Evolutionary conservation across 768 basidiomycete species (phyloP).

Genomic region (Phlebiopsis flavidoalba): DNA sequence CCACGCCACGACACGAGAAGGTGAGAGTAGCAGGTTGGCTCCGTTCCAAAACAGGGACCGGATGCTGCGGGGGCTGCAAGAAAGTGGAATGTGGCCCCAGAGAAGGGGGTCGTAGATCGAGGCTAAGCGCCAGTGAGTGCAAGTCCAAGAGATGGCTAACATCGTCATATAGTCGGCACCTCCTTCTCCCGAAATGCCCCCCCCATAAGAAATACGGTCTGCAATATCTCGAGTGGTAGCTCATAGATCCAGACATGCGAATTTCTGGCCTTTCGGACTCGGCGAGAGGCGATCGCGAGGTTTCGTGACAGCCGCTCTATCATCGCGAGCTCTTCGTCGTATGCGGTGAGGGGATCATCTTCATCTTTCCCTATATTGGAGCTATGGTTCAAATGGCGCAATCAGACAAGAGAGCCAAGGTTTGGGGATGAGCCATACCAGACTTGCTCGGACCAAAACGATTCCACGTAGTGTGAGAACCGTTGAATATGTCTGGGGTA

Average conservation of each 20-base stretch:
- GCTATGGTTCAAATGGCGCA: background rate
- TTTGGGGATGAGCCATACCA: background rate
- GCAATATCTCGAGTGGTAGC: background rate
- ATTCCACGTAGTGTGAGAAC: background rate
- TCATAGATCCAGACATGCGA: background rate
- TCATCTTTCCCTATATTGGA: background rate
- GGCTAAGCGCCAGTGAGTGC: background rate
- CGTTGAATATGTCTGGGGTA: background rate
- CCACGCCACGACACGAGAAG: background rate
- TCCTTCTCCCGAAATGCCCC: background rate
- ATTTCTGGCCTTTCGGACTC: background rate
- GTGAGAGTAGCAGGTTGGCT: background rate
- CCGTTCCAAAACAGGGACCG: background rate
- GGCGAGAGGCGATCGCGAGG: background rate
- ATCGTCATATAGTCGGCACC: background rate
- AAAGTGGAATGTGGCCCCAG: background rate
- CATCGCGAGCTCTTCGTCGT: background rate
- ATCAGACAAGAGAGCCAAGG: no score
- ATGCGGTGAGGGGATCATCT: background rate
- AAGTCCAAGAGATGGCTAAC: background rate
- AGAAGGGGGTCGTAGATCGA: background rate
- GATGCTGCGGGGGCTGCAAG: background rate
- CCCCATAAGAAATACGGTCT: background rate
- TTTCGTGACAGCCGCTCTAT: background rate
- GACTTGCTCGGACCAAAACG: background rate